phyloP scores from a whole-genome alignment of 2,329 filamentous ascomycete species.

The Nemania serpens region DNA sequence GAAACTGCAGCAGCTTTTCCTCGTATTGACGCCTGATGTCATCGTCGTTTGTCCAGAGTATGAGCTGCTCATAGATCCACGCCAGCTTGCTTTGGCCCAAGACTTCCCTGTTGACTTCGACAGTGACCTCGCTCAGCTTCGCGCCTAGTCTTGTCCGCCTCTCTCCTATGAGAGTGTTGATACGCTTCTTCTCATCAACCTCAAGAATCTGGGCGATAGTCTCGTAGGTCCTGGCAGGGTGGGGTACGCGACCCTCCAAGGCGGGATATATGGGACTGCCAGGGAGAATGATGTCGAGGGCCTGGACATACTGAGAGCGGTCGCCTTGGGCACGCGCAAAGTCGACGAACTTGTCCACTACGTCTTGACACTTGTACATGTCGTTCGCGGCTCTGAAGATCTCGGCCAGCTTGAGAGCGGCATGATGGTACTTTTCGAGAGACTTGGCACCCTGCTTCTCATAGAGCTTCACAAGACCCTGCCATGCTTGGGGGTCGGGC shows the following conservation, averaged over 20 bases:
- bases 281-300: constrained; percentile 77
- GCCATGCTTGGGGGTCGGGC: constrained; percentile 84
- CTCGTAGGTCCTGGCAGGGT: constrained; percentile 80
- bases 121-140: constrained; percentile 78
- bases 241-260: constrained; percentile 81
- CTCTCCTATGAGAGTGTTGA: constrained; percentile 89
- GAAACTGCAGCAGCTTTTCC: constrained; percentile 83
- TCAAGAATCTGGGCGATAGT: constrained; percentile 84
- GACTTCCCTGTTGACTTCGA: constrained; percentile 86
- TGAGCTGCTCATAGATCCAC: constrained; percentile 77
- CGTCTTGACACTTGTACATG: constrained; percentile 65
- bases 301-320: constrained; percentile 73
- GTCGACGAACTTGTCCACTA: constrained; percentile 78
- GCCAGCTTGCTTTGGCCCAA: constrained; percentile 77
- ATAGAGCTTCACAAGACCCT: constrained; percentile 84
- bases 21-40: constrained; percentile 83
- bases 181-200: constrained; percentile 81
- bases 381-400: constrained; percentile 72
- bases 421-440: constrained; percentile 74
- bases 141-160: constrained; percentile 86
- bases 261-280: constrained; percentile 78
- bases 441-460: constrained; percentile 74
- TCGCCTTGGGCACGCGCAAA: constrained; percentile 76
- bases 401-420: constrained; percentile 73
- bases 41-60: constrained; percentile 90